Evolutionary conservation across 495 filamentous ascomycete species (phyloP), one percentile per base, ranked within the genome.

Genomic region (Penicillium malachiteum): DNA sequence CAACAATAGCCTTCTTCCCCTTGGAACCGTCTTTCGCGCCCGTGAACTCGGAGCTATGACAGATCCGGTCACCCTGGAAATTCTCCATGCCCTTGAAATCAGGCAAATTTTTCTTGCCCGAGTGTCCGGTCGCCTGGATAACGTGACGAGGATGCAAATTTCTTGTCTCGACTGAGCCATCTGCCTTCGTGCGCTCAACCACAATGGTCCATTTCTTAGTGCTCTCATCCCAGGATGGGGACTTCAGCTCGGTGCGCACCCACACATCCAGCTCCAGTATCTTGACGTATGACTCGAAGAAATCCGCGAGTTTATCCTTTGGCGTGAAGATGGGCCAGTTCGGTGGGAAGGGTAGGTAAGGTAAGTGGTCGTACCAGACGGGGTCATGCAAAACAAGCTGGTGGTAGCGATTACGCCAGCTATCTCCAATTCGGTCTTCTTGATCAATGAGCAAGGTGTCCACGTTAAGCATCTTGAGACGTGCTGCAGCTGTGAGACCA

Each of bases 231-330:
- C 79, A 92, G 0, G 67, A 65, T 1, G 79, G 72, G 1, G 71
- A 75, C 8, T 60, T 68, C 3, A 91, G 50, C 4, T 68, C 78
- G 4, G 86, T 83, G 2, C 62, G 63, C 13, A 76, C 87, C 89
- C 89, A 92, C 12, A 91, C 78, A 60, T 92, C 89, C 40, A 94
- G 77, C 60, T 94, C 90, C n/a, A 92, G 72, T 26, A 83, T 58
- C 34, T 81, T 82, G 44, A 82, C 88, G 58, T 94, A 94, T 2
- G 77, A 75, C 42, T 91, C 86, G 63, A 92, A 84, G 77, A 87
- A 93, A 35, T 90, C 85, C 13, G 84, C 90, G 0, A 92, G 76
- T 56, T 92, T 92, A 65, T 92, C 88, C 62, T 92, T 92, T 1
- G 89, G 89, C 1, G 87, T 88, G 64, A 87, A 90, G 26, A 86